Conservation (phyloP, 2,329 filamentous ascomycete species). For the Aquanectria penicillioides region DNA sequence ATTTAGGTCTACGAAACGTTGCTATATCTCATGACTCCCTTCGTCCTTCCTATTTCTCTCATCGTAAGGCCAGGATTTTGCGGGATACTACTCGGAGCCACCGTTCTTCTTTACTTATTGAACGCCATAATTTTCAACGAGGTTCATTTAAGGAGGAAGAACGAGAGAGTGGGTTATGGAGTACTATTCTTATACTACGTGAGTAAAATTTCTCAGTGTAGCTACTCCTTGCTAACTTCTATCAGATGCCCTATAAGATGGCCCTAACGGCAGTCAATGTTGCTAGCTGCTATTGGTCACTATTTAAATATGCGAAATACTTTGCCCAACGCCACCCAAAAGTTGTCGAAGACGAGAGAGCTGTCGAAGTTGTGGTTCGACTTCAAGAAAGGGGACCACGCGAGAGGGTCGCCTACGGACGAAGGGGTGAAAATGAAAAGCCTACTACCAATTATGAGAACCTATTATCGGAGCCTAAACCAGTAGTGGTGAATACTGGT, state of each 20-base stretch:
- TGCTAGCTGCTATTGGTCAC: conserved; percentile 20
- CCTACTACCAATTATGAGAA: not conserved
- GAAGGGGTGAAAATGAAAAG: not conserved
- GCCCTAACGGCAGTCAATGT: conserved; percentile 11
- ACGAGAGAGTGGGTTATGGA: conserved; percentile 11
- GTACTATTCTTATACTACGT: conserved; percentile 20
- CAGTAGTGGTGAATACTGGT: not conserved
- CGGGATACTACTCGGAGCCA: conserved; percentile 5
- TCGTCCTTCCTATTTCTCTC: conserved; percentile 20
- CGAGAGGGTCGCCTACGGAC: not conserved
- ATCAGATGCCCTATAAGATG: conserved; percentile 21
- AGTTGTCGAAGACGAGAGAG: conserved; percentile 18
- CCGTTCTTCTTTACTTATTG: not conserved
- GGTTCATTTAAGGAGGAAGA: conserved; percentile 15
- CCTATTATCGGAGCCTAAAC: not conserved
- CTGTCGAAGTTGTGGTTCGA: conserved; percentile 22
- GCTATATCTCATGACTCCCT: conserved; percentile 17
- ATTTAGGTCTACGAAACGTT: conserved; percentile 17
- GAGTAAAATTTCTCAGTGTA: not conserved
- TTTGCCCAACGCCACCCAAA: conserved; percentile 23
- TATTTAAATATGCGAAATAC: conserved; percentile 21
- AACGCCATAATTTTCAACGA: conserved; percentile 21
- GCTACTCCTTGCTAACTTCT: not conserved
- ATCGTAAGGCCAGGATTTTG: conserved; percentile 6
- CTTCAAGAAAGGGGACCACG: not conserved